Conservation (phyloP, 2,329 filamentous ascomycete genomes). For the Fusarium albidum region DNA sequence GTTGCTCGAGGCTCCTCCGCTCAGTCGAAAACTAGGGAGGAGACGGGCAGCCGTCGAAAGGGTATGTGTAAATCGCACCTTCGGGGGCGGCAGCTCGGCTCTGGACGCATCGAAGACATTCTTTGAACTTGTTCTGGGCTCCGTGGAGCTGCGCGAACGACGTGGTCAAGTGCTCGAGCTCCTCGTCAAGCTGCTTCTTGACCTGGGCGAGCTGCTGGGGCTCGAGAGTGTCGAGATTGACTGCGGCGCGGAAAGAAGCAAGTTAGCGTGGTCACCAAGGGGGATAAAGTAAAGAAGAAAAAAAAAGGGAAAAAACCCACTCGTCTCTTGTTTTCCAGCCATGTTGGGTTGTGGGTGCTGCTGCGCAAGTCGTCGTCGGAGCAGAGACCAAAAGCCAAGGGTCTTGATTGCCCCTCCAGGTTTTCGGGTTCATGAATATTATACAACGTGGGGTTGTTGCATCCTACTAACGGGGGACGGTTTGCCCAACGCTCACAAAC, state of each 20-base stretch:
- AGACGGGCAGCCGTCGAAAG: neutral
- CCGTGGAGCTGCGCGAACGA: slow-evolving; percentile 91
- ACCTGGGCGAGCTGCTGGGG: slow-evolving; percentile 87
- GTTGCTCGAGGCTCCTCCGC: neutral
- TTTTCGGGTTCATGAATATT: slow-evolving; percentile 41
- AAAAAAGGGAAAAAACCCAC: slow-evolving; percentile 32
- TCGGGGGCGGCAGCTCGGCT: slow-evolving; percentile 44
- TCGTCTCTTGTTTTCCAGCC: slow-evolving; percentile 46
- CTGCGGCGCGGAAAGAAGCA: slow-evolving; percentile 42
- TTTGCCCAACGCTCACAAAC: neutral
- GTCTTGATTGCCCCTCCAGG: slow-evolving; percentile 36
- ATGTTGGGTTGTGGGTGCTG: slow-evolving; percentile 38
- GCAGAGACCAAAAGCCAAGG: slow-evolving; percentile 1
- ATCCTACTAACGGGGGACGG: slow-evolving; percentile 44
- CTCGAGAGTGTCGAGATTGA: slow-evolving; percentile 77
- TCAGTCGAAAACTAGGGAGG: neutral
- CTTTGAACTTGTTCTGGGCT: slow-evolving; percentile 90
- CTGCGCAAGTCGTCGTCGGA: slow-evolving; percentile 9
- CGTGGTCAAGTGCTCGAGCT: slow-evolving; percentile 90
- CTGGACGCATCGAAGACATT: slow-evolving; percentile 83
- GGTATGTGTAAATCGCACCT: slow-evolving; percentile 35
- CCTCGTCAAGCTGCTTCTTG: slow-evolving; percentile 95
- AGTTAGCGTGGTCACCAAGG: slow-evolving; percentile 2
- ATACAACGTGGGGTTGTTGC: slow-evolving; percentile 42
- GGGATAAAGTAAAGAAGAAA: too few species aligned